Conservation (phyloP, 2,329 filamentous ascomycete genomes). For the Colletotrichum sp. region DNA sequence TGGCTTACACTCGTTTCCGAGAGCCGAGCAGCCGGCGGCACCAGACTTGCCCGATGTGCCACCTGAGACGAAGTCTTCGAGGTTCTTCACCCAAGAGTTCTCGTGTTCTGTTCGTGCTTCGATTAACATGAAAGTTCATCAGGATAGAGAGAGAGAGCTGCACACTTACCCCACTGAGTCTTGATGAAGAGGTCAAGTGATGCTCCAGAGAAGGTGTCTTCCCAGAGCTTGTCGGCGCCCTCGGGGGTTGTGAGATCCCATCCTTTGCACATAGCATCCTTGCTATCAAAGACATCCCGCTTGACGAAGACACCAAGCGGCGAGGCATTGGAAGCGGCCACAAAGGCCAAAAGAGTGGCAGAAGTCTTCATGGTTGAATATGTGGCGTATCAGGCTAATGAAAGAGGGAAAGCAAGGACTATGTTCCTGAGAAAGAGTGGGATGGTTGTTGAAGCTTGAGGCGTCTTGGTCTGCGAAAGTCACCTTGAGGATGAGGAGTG, state of each 20-base stretch:
- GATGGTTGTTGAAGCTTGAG: not conserved
- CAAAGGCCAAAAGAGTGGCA: not conserved
- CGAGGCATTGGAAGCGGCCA: not conserved
- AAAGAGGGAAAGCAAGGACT: not conserved
- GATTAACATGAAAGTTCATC: not conserved
- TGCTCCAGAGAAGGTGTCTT: not conserved
- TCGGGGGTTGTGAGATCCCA: not conserved
- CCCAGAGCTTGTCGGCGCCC: conserved; percentile 4
- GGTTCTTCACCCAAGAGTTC: conserved; percentile 4
- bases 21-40: not conserved
- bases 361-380: not conserved
- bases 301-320: not conserved
- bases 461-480: not conserved
- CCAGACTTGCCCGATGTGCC: conserved; percentile 9
- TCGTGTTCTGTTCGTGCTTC: not conserved
- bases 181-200: conserved; percentile 8
- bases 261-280: conserved; percentile 2
- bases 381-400: not conserved
- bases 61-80: not conserved
- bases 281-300: not conserved
- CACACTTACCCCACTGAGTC: not conserved
- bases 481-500: not conserved
- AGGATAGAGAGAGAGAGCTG: not conserved
- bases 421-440: not conserved
- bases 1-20: conserved; percentile 8